phyloP scores from a whole-genome alignment of 2,329 filamentous ascomycete genomes.

The Pestalotiopsis sp. region DNA sequence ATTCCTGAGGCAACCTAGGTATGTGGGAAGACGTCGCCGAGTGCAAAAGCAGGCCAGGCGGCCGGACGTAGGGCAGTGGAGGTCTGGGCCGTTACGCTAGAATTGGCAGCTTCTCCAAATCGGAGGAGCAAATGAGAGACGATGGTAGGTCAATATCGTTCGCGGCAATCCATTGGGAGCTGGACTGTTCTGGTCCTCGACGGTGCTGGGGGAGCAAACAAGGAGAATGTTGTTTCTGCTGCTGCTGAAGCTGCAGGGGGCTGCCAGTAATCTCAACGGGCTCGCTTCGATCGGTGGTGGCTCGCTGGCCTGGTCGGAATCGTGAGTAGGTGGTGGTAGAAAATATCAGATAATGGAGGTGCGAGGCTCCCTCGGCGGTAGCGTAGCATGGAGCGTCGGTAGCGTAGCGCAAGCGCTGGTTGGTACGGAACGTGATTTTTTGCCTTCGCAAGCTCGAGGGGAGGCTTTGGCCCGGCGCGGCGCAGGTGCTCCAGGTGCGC shows the following conservation, averaged over 20 bases:
- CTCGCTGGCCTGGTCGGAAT: slow-evolving; percentile 2
- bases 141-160: not conserved
- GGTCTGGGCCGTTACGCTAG: not conserved
- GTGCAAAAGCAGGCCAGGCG: not conserved
- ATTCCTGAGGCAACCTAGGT: not conserved
- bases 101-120: not conserved
- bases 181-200: not conserved
- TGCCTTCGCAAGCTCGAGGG: not conserved
- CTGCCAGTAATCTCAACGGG: not conserved
- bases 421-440: not conserved
- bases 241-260: too few relatives aligned
- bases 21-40: not conserved
- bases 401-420: not conserved
- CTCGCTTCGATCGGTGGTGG: slow-evolving; percentile 1
- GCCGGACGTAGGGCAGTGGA: not conserved
- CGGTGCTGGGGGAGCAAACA: not conserved
- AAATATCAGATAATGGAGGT: slow-evolving; percentile 11
- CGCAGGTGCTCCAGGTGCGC: not conserved
- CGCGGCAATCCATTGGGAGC: not conserved
- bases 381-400: not conserved
- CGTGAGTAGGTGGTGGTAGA: not conserved
- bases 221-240: not conserved
- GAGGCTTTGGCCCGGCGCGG: not conserved
- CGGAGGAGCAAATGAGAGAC: not conserved
- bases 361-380: not conserved